Base-by-base conservation (phyloP, 192 early-diverging fungal genomes). In the Coemansia sp. region DNA sequence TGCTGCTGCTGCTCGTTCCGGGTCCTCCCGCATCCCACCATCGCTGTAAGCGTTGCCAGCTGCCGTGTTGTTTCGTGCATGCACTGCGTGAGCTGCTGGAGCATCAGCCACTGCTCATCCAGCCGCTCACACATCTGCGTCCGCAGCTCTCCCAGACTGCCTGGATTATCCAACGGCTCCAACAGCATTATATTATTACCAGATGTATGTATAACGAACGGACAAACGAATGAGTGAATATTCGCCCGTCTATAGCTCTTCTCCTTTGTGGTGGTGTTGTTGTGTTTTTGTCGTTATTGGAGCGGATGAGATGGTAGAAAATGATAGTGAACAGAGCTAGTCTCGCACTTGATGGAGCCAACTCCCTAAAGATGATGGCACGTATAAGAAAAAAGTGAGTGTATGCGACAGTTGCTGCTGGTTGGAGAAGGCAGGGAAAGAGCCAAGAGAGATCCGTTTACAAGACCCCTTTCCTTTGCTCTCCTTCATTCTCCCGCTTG, bases 41-140 rank as follows among this genome's bases (percentile, higher is more conserved):
- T 37, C 59, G 49, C 13, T 53, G 47, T 45, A 40, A 78, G 45
- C 50, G 72, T 40, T 13, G 65, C 11, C 39, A 79, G 63, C 53
- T 79, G 72, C 19, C 77, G 54, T 16, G 61, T 70, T 16, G 72
- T 52, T 10, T 69, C 72, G 23, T 80, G 72, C 21, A 72, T 66
- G 57, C 73, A 72, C 58, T 70, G 73, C 44, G 63, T 41, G 5
- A 81, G 69, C 39, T 75, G 79, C 37, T 57, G 63, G 23, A 81
- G 53, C 73, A 81, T 57, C 45, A 64, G 63, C 73, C 74, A 72
- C 56, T 81, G 79, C 73, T 81, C 79, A 23, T 75, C 79, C 16
- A 81, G 64, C 11, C 73, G 70, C 64, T 72, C 64, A 18, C 59
- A 60, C 45, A 81, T 52, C 18, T 75, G 70, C 40, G 45, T 47